Base-by-base conservation (phyloP, 2,329 filamentous ascomycete species). In the Microcyclospora pomicola region DNA sequence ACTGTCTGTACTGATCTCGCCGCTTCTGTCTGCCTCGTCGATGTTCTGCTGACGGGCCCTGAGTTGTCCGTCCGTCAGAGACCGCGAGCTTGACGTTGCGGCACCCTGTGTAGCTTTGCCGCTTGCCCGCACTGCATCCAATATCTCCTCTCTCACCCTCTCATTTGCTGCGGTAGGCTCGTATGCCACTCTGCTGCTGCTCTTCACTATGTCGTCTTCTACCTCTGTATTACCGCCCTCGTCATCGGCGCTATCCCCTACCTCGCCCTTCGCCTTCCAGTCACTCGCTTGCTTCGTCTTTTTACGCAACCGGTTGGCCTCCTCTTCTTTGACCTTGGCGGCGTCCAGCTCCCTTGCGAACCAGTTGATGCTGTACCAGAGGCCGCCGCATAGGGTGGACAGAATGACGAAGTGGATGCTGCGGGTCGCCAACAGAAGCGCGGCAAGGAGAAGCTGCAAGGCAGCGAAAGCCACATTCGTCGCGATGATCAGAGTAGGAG, bases 291-390 rank as follows among this genome's bases (percentile, higher is more conserved):
- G 36, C 36, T 31, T 53, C 49, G 39, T 58, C 31, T 53, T 62
- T 52, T 56, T 48, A 50, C 59, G 39, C 35, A 65, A 59, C 43
- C 62, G 56, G 45, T 66, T 67, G 13, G 66, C 66, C 45, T 71
- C 67, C 49, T 68, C 66, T 49, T 68, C 61, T 49, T 63, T 59
- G 32, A 54, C 55, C 47, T 69, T 59, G 46, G 65, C 62, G 27
- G 62, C 61, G 24, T 59, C 56, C 37, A 79, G 59, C 55, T 79
- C 88, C 33, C 65, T 64, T 39, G 84, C 86, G 56, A 98, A 96
- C 91, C 91, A 98, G 71, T 96, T 96, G 64, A 96, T 87, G 40
- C 82, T 76, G 67, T 75, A 86, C 91, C 91, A 98, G 28, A 96
- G 70, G 4, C 82, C 82, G 27, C 66, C 87, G 46, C 77, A 84